A percentile compares a stretch with the other conserved stretches of the same genome.
Conservation (phyloP, 345 rosid genomes). For the Hibiscus syriacus region DNA sequence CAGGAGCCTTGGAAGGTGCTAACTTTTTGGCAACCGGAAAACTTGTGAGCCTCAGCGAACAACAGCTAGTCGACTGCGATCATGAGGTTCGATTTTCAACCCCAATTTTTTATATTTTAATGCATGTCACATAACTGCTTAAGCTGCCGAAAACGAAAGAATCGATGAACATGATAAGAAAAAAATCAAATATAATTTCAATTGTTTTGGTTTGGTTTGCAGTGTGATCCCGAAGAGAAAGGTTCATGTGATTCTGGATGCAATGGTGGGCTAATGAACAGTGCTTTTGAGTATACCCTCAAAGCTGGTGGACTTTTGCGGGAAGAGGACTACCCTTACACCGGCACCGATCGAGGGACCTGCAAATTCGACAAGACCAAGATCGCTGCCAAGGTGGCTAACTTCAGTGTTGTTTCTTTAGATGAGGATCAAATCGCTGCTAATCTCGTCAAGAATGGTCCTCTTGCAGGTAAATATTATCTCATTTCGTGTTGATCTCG, state of each 20-base stretch:
- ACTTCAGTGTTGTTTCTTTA: slow-evolving; percentile 77
- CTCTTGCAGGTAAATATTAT: slow-evolving; percentile 82
- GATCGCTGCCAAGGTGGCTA: slow-evolving; percentile 73
- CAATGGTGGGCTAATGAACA: slow-evolving; percentile 88
- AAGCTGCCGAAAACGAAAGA: no score
- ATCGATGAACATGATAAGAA: no score
- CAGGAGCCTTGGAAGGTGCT: slow-evolving; percentile 97
- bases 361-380: slow-evolving; percentile 81
- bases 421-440: slow-evolving; percentile 94
- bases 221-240: slow-evolving; percentile 86
- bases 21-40: slow-evolving; percentile 81
- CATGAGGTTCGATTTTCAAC: slow-evolving; percentile 54
- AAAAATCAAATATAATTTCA: background rate
- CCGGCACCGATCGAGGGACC: slow-evolving; percentile 51
- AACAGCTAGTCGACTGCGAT: slow-evolving; percentile 98
- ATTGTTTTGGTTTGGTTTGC: slow-evolving; percentile 17
- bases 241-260: slow-evolving; percentile 87
- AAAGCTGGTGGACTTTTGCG: slow-evolving; percentile 88
- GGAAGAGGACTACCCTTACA: slow-evolving; percentile 87
- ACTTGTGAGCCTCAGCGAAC: slow-evolving; percentile 94
- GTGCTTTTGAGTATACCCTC: slow-evolving; percentile 78
- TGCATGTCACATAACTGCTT: background rate
- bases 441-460: slow-evolving; percentile 84
- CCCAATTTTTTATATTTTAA: background rate
- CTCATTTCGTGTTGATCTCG: no score